phyloP scores from a whole-genome alignment of 2,329 filamentous ascomycete species.

The Monosporascus sp. region DNA sequence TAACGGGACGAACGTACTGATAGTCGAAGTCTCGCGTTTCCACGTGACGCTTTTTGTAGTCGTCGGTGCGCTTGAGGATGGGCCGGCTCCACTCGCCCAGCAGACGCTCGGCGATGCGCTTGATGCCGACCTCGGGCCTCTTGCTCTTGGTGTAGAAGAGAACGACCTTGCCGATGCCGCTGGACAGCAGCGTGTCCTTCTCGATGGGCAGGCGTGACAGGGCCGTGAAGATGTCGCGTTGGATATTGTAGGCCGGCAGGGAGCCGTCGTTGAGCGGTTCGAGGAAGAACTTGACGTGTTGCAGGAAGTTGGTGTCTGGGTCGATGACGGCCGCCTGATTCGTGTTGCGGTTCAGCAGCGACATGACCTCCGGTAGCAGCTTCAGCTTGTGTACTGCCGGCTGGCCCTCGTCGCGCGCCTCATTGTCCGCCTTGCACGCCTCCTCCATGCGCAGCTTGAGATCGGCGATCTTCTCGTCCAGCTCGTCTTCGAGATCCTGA shows the following conservation, averaged over 20 bases:
- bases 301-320: slow-evolving; percentile 90
- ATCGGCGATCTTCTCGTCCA: slow-evolving; percentile 82
- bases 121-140: slow-evolving; percentile 80
- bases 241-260: slow-evolving; percentile 93
- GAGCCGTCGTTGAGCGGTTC: slow-evolving; percentile 93
- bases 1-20: slow-evolving; percentile 40
- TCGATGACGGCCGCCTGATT: slow-evolving; percentile 81
- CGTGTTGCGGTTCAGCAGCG: slow-evolving; percentile 83
- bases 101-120: slow-evolving; percentile 88
- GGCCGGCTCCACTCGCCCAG: slow-evolving; percentile 93
- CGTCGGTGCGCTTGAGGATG: slow-evolving; percentile 87
- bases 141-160: slow-evolving; percentile 97
- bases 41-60: slow-evolving; percentile 80
- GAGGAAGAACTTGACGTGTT: slow-evolving; percentile 94
- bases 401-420: slow-evolving; percentile 70
- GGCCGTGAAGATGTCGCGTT: slow-evolving; percentile 85
- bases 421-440: slow-evolving; percentile 81
- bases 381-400: slow-evolving; percentile 91
- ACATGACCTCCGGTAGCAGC: slow-evolving; percentile 84
- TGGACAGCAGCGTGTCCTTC: slow-evolving; percentile 84
- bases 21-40: slow-evolving; percentile 61
- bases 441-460: slow-evolving; percentile 87
- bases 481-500: slow-evolving; percentile 82
- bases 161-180: slow-evolving; percentile 92
- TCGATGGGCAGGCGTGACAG: slow-evolving; percentile 78